phyloP scores from a whole-genome alignment of 2,329 filamentous ascomycete genomes.

The Fusarium sp. region DNA sequence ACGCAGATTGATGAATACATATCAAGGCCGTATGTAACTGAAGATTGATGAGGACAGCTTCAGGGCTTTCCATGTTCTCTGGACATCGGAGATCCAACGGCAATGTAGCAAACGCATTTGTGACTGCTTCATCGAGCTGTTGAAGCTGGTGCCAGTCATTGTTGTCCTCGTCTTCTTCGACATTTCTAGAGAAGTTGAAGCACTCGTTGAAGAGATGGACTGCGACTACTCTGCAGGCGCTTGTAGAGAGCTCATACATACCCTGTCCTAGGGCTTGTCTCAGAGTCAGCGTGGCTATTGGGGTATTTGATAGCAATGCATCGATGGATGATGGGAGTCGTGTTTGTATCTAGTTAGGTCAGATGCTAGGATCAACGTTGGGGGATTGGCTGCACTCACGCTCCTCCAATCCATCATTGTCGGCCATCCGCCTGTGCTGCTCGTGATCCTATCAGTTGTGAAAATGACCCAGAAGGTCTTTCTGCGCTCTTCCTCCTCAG shows the following conservation, averaged over 20 bases:
- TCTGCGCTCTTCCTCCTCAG: conserved; percentile 73
- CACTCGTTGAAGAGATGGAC: conserved; percentile 32
- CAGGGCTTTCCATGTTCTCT: conserved; percentile 18
- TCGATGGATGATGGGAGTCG: conserved; percentile 9
- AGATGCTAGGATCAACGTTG: fast-evolving
- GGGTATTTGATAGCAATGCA: conserved; percentile 1
- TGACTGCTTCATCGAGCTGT: conserved; percentile 4
- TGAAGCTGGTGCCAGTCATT: conserved; percentile 21
- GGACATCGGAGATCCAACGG: conserved; percentile 18
- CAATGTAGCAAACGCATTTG: conserved; percentile 19
- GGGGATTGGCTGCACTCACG: not conserved
- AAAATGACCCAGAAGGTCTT: conserved; percentile 84
- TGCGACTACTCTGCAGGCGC: conserved; percentile 27
- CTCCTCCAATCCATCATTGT: conserved; percentile 69
- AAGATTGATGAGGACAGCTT: conserved; percentile 27
- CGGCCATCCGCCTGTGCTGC: conserved; percentile 89
- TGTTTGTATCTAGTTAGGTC: not conserved
- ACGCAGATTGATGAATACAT: conserved; percentile 10
- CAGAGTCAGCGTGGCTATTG: conserved; percentile 44
- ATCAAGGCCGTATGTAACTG: conserved; percentile 27
- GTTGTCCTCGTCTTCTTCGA: conserved; percentile 14
- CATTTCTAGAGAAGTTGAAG: conserved; percentile 28
- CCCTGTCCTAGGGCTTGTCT: conserved; percentile 24
- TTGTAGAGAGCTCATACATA: conserved; percentile 31
- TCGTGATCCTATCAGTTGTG: conserved; percentile 79